A percentile compares a stretch with the other conserved stretches of the same genome.
Evolutionary conservation across 306 rosid species (phyloP).

Genomic region (Dalbergia cochinchinensis): DNA sequence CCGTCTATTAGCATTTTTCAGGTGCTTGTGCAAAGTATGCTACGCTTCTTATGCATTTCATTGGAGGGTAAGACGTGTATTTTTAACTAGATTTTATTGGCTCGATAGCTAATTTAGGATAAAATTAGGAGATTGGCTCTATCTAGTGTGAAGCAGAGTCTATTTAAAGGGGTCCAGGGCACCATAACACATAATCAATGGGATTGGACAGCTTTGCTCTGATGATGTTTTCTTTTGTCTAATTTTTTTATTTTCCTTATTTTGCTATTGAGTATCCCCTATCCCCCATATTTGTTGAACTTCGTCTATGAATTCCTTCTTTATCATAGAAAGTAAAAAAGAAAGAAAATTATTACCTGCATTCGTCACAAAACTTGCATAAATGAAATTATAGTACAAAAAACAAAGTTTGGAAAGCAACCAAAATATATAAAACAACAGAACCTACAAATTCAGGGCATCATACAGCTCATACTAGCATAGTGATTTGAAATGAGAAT

Average conservation of each 20-base stretch:
- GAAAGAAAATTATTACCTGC: neutral
- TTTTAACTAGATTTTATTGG: neutral
- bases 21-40: no score
- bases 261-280: neutral
- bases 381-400: conserved; percentile 13
- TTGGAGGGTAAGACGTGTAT: neutral
- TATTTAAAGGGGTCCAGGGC: neutral
- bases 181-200: neutral
- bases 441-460: conserved; percentile 35
- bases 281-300: neutral
- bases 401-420: conserved; percentile 21
- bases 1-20: neutral
- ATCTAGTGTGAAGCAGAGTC: neutral
- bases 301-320: neutral
- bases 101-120: neutral
- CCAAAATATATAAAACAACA: conserved; percentile 10
- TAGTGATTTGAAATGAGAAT: conserved; percentile 36
- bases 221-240: neutral
- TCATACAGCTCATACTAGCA: conserved; percentile 27
- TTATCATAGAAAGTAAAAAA: neutral
- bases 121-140: conserved; percentile 8
- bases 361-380: conserved; percentile 2
- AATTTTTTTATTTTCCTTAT: neutral
- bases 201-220: neutral
- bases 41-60: neutral